Base-by-base conservation (phyloP, 306 rosid genomes). In the Cucurbita moschata region DNA sequence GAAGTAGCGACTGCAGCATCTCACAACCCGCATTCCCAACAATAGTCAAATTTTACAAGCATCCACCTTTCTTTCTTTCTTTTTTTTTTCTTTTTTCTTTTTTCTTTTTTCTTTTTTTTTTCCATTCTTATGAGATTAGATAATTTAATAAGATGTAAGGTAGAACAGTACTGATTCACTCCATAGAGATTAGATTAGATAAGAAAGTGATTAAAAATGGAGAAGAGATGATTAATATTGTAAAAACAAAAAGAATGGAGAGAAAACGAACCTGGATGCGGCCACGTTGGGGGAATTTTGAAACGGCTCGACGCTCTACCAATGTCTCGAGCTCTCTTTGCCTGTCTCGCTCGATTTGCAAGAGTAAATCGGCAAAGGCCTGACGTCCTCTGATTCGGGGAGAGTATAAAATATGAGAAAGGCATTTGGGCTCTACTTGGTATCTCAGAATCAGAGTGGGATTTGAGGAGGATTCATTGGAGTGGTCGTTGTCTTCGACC, bases 361-460 rank as follows among this genome's bases (percentile, higher is more conserved):
- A 80, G 26, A 89, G 95, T 82, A 94, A 81, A 84, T 94, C 92
- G 1, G 74, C 65, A 8, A 86, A 85, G 1, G 98, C 98, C 72
- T 74, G 95, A 16, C 98, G 86, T 21, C 98, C 98, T 78, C 98
- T 77, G 30, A 92, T 66, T 5, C 92, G 75, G 0, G 85, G 92
- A 4, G 87, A 70, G 50, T 56, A 35, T 62, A 49, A 44, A 62
- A 82, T 76, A 11, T 77, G 76, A 73, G 76, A 21, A 8, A 77
- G 82, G 13, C 40, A 19, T 35, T 58, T 81, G 2, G 58, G 78
- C n/a, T 87, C 88, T 18, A 46, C 46, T 72, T 49, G 76, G 6
- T 78, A 60, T 78, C 69, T 65, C 15, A 10, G 43, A 50, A 30
- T 69, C 8, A 16, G 39, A 39, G 50, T 5, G 4, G 43, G 43